A percentile compares a stretch with the other conserved stretches of the same genome.
phyloP scores from a whole-genome alignment of 305 asterid genomes.

The Fraxinus dipetala region DNA sequence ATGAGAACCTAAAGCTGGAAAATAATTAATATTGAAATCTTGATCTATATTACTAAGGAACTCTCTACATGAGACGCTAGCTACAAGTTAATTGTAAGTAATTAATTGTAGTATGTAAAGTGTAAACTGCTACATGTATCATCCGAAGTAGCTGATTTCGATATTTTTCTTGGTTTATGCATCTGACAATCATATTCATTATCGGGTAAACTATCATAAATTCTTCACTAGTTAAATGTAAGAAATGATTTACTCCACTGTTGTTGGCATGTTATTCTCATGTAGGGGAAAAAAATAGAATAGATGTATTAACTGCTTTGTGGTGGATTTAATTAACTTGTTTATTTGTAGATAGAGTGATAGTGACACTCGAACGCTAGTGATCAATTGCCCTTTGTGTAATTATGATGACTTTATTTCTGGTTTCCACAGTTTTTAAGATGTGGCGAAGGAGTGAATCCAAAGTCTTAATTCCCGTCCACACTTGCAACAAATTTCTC shows the following conservation, averaged over 20 bases:
- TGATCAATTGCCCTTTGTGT: not conserved
- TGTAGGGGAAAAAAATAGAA: not conserved
- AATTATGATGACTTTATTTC: not conserved
- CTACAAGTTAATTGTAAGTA: not conserved
- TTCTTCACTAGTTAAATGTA: not conserved
- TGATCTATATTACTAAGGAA: not conserved
- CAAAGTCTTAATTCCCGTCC: not conserved
- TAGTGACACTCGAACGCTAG: not conserved
- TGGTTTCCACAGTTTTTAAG: not conserved
- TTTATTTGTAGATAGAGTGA: not conserved
- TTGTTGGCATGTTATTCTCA: not conserved
- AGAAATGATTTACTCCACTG: not conserved
- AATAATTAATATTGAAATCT: not conserved
- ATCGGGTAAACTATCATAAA: not conserved
- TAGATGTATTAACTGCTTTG: not conserved
- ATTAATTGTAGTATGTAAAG: not conserved
- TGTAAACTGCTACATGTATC: not conserved
- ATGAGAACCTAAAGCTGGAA: not conserved
- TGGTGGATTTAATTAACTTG: not conserved
- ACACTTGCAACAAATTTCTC: not conserved
- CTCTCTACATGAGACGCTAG: not conserved
- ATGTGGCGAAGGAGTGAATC: not conserved
- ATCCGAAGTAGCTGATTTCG: not conserved
- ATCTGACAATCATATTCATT: not conserved
- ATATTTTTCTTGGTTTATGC: not conserved